Evolutionary conservation across 169 alveolate species (phyloP), one percentile per base, ranked within the genome.

Genomic region (Plasmodium reichenowi): DNA sequence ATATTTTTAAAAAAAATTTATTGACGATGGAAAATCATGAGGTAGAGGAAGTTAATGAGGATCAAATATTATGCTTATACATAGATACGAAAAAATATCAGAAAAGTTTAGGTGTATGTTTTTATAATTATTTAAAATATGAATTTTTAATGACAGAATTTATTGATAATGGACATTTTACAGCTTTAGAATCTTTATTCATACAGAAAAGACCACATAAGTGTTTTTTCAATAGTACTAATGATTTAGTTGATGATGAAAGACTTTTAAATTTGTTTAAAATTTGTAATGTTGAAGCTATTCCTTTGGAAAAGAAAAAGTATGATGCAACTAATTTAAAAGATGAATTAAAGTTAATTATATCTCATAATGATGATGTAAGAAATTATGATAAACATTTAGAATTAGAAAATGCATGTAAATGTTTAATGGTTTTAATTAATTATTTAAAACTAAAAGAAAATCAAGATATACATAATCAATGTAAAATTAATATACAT

Each of bases 361-460:
- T 93, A 20, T 78, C 72, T 15, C 78, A 88, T 47, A 85, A 93
- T 22, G 96, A 93, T 66, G 92, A 89, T 26, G 83, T 93, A 54
- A 88, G 94, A 86, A 93, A 93, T 71, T 93, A 93, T 47, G 78
- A 72, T 56, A 93, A 93, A 64, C 94, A 88, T 58, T 74, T 93
- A 17, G 83, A 88, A 29, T 58, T 85, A 50, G 92, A 88, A 71
- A 75, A 92, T 50, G 95, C 93, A 63, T 63, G 93, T 89, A 88
- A 85, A 64, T 91, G 94, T 12, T 89, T 93, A 54, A 67, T 91
- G 88, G 88, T 52, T 17, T 63, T 92, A 76, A 83, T 91, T 47
- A 93, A 93, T 88, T 83, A 91, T 50, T 93, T 93, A 59, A 88
- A 89, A 60, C 15, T 88, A 60, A 52, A 72, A 48, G 92, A 88